Conservation (phyloP, 1,284 basidiomycete species). For the Cutaneotrichosporon arboriforme region DNA sequence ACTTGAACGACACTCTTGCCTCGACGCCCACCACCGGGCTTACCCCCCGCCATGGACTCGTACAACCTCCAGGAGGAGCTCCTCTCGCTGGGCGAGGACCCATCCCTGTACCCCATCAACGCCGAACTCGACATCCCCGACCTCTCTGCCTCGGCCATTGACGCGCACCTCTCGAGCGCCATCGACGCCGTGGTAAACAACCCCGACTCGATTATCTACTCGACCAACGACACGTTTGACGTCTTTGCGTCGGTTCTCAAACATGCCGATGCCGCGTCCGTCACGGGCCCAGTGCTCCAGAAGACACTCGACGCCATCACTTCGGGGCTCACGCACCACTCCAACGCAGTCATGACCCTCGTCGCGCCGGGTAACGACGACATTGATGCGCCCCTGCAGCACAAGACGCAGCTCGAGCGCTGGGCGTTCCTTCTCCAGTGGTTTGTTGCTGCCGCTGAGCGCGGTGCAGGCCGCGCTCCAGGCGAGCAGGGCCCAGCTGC, state of each 20-base stretch:
- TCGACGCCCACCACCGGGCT: background rate
- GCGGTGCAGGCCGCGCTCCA: constrained; percentile 54
- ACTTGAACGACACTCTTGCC: no score
- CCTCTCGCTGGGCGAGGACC: constrained; percentile 55
- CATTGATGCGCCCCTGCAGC: constrained; percentile 61
- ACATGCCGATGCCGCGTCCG: constrained; percentile 34
- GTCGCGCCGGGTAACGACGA: constrained; percentile 51
- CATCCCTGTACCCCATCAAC: constrained; percentile 57
- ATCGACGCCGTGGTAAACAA: constrained; percentile 69
- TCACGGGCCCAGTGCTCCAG: constrained; percentile 32
- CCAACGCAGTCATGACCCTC: constrained; percentile 30
- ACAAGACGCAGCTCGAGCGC: constrained; percentile 72
- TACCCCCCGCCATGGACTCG: constrained; percentile 22
- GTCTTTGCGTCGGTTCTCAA: constrained; percentile 68
- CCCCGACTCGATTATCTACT: constrained; percentile 62
- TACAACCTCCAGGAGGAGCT: constrained; percentile 75
- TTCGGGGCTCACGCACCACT: constrained; percentile 32
- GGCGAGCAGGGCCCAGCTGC: background rate
- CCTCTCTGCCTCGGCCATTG: constrained; percentile 50
- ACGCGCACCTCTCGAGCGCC: constrained; percentile 49
- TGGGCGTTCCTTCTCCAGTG: constrained; percentile 82
- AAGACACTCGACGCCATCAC: constrained; percentile 39
- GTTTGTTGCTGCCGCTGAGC: constrained; percentile 74
- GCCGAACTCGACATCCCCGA: constrained; percentile 60
- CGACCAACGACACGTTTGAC: constrained; percentile 60